A percentile compares a stretch with the other conserved stretches of the same genome.
phyloP scores from a whole-genome alignment of 768 basidiomycete species.

The Hericium erinaceus region DNA sequence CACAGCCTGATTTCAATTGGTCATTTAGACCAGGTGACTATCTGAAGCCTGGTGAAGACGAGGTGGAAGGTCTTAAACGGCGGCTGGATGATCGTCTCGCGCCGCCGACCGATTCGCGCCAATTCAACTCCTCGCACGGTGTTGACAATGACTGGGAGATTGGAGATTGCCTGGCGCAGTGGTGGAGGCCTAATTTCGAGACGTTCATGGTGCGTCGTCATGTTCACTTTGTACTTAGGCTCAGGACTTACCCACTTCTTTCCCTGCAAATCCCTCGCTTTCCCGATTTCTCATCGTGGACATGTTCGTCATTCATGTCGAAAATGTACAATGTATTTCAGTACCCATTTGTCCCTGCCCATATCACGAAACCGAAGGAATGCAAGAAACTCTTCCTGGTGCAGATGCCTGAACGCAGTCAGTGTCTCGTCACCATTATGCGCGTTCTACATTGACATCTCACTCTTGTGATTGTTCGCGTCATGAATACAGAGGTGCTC shows the following conservation, averaged over 20 bases:
- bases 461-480: neutral
- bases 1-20: neutral
- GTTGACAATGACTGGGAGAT: slow-evolving; percentile 93
- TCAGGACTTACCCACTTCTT: neutral
- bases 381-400: slow-evolving; percentile 94
- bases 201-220: slow-evolving; percentile 81
- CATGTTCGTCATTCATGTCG: neutral
- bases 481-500: slow-evolving; percentile 60
- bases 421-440: slow-evolving; percentile 22
- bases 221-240: neutral
- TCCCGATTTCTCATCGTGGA: neutral
- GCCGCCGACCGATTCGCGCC: slow-evolving; percentile 59
- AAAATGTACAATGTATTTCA: slow-evolving; percentile 28
- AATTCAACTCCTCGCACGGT: slow-evolving; percentile 69
- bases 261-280: neutral
- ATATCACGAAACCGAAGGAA: slow-evolving; percentile 97
- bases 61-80: slow-evolving; percentile 82
- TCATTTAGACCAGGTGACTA: slow-evolving; percentile 86
- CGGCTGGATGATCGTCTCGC: slow-evolving; percentile 86
- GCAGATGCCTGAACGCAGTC: slow-evolving; percentile 91
- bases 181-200: slow-evolving; percentile 98
- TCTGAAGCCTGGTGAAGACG: slow-evolving; percentile 92
- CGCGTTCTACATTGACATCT: neutral
- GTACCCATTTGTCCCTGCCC: slow-evolving; percentile 93
- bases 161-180: slow-evolving; percentile 92